These are phyloP conservation scores for Hemileccinum rubropunctum DNA, from an alignment of 768 basidiomycete species.

Conservation along the genomic window DNA sequence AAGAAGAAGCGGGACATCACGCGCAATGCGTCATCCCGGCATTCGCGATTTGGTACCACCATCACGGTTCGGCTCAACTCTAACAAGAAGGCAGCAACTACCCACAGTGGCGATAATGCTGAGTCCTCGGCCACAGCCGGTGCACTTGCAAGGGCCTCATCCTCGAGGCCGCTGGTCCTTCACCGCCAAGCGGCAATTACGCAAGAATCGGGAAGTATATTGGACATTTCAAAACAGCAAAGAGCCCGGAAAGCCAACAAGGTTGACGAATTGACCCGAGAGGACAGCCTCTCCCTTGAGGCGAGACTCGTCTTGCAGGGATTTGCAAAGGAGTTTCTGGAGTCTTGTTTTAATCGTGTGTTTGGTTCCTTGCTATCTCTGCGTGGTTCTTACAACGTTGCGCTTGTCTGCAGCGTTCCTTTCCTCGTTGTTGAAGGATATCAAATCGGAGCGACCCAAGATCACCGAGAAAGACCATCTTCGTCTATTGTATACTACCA, in stretches of 20 bases:
- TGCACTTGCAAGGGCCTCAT: conserved; percentile 18
- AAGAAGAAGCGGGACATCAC: conserved; percentile 55
- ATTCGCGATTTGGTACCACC: conserved; percentile 96
- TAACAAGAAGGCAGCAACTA: conserved; percentile 39
- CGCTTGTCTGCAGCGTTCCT: conserved; percentile 68
- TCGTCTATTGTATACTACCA: conserved; percentile 79
- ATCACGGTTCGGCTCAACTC: conserved; percentile 74
- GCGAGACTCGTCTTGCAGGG: conserved; percentile 62
- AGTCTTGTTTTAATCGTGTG: conserved; percentile 88
- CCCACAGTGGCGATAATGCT: conserved; percentile 20
- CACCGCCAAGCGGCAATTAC: conserved; percentile 84
- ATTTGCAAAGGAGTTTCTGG: conserved; percentile 71
- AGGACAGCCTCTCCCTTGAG: conserved; percentile 67
- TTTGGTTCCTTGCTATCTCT: conserved; percentile 16
- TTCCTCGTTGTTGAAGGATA: conserved; percentile 82
- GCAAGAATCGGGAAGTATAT: conserved; percentile 60
- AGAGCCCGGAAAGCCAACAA: conserved; percentile 57
- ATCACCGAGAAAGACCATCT: conserved; percentile 95
- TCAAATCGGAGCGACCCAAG: conserved; percentile 86
- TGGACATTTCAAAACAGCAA: conserved; percentile 69
- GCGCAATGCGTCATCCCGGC: conserved; percentile 66
- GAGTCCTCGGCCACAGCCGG: conserved; percentile 21
- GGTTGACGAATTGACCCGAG: conserved; percentile 63
- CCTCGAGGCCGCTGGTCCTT: conserved; percentile 64
- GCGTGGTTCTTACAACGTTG: conserved; percentile 15